These are phyloP conservation scores for Podospora pseudocomata DNA, from an alignment of 495 filamentous ascomycete genomes.

Conservation along the genomic window DNA sequence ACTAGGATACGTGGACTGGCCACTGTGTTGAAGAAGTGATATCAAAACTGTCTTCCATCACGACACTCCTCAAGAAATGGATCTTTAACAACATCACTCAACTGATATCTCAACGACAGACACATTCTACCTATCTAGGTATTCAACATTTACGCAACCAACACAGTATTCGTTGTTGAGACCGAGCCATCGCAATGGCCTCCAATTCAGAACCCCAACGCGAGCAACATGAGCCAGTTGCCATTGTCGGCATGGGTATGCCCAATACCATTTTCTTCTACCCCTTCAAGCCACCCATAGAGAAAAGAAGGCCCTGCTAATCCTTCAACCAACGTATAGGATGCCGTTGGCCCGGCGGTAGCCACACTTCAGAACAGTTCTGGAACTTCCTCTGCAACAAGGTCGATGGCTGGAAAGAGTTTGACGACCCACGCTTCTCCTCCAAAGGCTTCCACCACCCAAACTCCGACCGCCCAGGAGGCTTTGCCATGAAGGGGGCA, in stretches of 20 bases:
- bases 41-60: neutral
- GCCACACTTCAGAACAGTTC: neutral
- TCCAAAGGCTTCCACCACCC: neutral
- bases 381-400: neutral
- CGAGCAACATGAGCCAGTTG: neutral
- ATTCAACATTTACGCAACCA: neutral
- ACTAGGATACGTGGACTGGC: neutral
- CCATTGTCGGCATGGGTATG: slow-evolving; percentile 4
- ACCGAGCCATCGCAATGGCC: neutral
- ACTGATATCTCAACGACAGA: neutral
- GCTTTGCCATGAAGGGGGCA: neutral
- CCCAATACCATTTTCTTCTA: neutral
- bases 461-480: neutral
- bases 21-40: neutral
- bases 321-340: neutral
- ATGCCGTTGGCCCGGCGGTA: neutral
- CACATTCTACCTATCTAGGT: neutral
- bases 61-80: neutral
- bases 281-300: neutral
- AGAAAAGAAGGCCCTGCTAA: neutral
- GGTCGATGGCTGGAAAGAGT: neutral
- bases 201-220: neutral
- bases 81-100: neutral
- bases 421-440: neutral
- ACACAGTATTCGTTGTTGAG: no score